Percentiles rank a stretch among this genome's conserved stretches.
Conservation (phyloP, 768 basidiomycete genomes). For the Lactarius evosmus region DNA sequence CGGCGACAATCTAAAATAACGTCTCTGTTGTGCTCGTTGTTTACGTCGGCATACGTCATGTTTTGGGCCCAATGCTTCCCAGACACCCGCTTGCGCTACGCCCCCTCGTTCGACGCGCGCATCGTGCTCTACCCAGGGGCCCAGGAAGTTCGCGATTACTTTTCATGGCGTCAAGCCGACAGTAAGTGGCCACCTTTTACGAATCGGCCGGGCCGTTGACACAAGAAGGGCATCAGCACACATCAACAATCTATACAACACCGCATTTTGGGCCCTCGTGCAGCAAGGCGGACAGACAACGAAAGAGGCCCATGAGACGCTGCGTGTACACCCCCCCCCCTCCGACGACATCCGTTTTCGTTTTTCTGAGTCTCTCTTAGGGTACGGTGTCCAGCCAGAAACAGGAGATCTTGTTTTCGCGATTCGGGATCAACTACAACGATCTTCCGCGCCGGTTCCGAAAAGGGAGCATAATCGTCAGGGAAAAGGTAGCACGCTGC, state of each 20-base stretch:
- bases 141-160: constrained; percentile 82
- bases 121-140: constrained; percentile 76
- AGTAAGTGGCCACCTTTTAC: constrained; percentile 51
- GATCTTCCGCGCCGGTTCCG: constrained; percentile 63
- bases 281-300: constrained; percentile 76
- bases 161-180: constrained; percentile 94
- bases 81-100: constrained; percentile 64
- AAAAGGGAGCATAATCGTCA: constrained; percentile 82
- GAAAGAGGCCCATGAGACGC: constrained; percentile 74
- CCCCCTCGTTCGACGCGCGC: constrained; percentile 91
- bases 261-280: constrained; percentile 91
- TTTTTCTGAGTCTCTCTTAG: constrained; percentile 39
- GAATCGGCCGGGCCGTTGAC: not conserved
- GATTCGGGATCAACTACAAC: constrained; percentile 88
- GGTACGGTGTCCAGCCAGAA: constrained; percentile 88
- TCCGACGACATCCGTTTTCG: not conserved
- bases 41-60: constrained; percentile 88
- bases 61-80: constrained; percentile 83
- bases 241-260: constrained; percentile 98
- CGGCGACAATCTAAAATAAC: constrained; percentile 85
- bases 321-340: constrained; percentile 50
- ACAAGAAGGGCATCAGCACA: constrained; percentile 58
- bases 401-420: constrained; percentile 83
- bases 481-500: constrained; percentile 48
- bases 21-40: constrained; percentile 76